These are phyloP conservation scores for Kuraishia ogatae DNA, from an alignment of 805 yeast genomes.

Conservation along the genomic window DNA sequence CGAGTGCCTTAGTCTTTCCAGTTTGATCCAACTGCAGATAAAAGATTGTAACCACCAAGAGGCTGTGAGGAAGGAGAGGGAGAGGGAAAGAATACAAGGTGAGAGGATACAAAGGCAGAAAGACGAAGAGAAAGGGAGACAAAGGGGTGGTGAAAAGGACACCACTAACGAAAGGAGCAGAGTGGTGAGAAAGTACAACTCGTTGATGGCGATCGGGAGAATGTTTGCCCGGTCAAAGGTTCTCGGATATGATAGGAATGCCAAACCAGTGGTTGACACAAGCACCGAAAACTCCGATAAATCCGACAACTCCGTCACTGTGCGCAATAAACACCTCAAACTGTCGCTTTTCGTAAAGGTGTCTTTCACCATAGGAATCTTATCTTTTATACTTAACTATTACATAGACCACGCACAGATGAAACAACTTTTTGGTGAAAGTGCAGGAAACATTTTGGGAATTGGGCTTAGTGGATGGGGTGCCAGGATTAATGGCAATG, in stretches of 20 bases:
- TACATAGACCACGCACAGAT: not conserved
- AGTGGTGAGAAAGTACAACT: not conserved
- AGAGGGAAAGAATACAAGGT: not conserved
- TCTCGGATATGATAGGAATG: not conserved
- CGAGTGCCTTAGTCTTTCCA: not conserved
- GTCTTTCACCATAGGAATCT: conserved; percentile 1
- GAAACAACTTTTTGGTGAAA: not conserved
- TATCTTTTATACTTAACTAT: not conserved
- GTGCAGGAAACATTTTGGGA: not conserved
- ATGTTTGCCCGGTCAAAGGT: not conserved
- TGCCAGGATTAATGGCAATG: no score
- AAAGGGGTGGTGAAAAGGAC: not conserved
- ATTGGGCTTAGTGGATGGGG: not conserved
- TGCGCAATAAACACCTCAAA: not conserved
- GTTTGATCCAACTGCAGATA: not conserved
- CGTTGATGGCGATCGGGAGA: not conserved
- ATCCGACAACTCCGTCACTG: not conserved
- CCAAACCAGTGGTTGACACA: no score
- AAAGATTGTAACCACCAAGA: not conserved
- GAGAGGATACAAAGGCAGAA: not conserved
- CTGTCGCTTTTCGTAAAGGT: conserved; percentile 1
- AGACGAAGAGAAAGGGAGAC: no score
- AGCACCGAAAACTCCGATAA: not conserved
- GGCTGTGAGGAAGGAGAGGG: not conserved
- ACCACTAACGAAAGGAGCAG: not conserved